Conservation (phyloP, 306 rosid species). For the Begonia peltatifolia region DNA sequence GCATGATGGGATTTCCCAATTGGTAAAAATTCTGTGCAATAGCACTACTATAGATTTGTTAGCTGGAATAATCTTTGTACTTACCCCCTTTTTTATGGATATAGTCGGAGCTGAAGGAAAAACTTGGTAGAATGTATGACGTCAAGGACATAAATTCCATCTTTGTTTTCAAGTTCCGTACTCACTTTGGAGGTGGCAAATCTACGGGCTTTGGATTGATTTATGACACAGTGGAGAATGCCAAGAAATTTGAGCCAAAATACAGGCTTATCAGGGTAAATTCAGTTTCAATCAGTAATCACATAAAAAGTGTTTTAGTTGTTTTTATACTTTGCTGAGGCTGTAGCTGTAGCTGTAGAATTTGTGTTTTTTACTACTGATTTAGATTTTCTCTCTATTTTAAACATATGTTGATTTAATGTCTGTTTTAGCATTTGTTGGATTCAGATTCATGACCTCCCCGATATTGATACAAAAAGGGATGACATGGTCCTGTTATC, state of each 20-base stretch:
- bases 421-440: too few species aligned
- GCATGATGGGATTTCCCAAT: background rate
- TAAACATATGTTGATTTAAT: too few species aligned
- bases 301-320: too few species aligned
- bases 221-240: conserved; percentile 19
- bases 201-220: conserved; percentile 22
- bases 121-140: conserved; percentile 11
- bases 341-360: too few species aligned
- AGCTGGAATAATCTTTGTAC: background rate
- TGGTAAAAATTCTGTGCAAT: background rate
- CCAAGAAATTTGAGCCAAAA: conserved; percentile 20
- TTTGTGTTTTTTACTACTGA: too few species aligned
- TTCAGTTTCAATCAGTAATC: background rate
- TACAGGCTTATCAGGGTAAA: conserved; percentile 23
- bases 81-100: background rate
- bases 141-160: conserved; percentile 18
- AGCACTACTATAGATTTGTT: background rate
- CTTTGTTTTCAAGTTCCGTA: conserved; percentile 20
- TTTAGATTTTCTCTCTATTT: too few species aligned
- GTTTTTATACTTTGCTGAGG: too few species aligned
- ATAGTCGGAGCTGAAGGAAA: conserved; percentile 22
- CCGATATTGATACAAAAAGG: too few species aligned
- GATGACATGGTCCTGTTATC: too few species aligned
- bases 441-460: background rate
- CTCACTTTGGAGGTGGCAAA: conserved; percentile 23